Evolutionary conservation across 2,329 filamentous ascomycete species (phyloP), one percentile per base, ranked within the genome.

Genomic region (Rhinocladiella mackenziei): DNA sequence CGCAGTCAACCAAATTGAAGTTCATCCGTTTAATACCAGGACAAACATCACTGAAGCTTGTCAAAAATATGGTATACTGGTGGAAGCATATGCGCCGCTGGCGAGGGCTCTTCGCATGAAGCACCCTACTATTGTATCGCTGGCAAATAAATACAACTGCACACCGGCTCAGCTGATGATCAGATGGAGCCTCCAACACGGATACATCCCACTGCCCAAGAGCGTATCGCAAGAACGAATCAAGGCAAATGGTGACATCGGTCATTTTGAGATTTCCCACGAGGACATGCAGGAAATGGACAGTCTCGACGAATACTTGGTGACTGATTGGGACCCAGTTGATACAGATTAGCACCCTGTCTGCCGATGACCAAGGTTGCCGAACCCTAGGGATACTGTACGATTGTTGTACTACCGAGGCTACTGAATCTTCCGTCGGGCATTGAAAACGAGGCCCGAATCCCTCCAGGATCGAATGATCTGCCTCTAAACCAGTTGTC

Each of bases 21-120:
- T 89, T 1, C 44, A 48, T 17, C 44, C 85, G 0, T 92, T 91
- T 75, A 87, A 89, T 62, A 88, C 84, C 1, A 78, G 83, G 39
- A 72, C 70, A 0, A 72, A 74, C 26, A 88, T 92, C 51, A 75
- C 79, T 0, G 71, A 75, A 9, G 81, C 78, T 55, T 86, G 86
- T 58, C 72, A 77, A 44, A 67, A 77, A 48, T 70, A 89, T 52
- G 68, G 71, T 26, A 89, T 92, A 45, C 67, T 82, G 0, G 74
- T 92, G 1, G 80, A 92, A 65, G 86, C 87, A 0, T 94, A 92
- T 54, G 85, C 85, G 5, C 87, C 87, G 4, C 74, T 92, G 2
- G 86, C 80, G 2, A 74, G 84, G 38, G 85, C 78, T 1, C 70
- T 83, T 64, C 73, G 84, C 13, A 83, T 92, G 75, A 74, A 71